Base-by-base conservation (phyloP, 2,329 filamentous ascomycete genomes). In the Talaromyces sp. region DNA sequence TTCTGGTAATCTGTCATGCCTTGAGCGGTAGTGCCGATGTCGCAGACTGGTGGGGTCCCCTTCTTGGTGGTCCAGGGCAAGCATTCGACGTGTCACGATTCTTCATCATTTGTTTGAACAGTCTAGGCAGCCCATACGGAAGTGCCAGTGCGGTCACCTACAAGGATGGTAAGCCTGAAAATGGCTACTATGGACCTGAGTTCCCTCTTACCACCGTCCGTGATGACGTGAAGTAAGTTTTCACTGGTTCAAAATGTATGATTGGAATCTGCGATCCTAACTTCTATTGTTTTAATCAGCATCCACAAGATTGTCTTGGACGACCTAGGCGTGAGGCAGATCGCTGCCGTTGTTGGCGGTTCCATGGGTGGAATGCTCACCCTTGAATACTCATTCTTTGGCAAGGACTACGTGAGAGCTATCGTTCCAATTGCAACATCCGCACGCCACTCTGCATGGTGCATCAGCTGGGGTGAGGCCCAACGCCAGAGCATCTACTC, bases 201-300 rank as follows among this genome's bases (percentile, higher is more conserved):
- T 99, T 99, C 63, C 94, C 94, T 42, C 77, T 99, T 58, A 97
- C 94, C 1, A 97, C 94, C 0, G 90, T 99, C 58, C 82, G 93
- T 61, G 94, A 99, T 70, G 94, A 99, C 76, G 93, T 97, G 48
- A 91, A 89, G 89, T 94, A 76, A 77, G 88, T 58, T 39, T 8
- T 14, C 2, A 14, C 17, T 33, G 9, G 29, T 1, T 29, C 9
- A 33, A 4, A 30, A 20, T 2, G 5, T n/a, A 13, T 14, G 4
- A 13, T 4, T 33, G 27, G 8, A 14, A 3, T 5, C 32, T 16
- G 11, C 11, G 8, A 32, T 30, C 41, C 46, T 41, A 33, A 41
- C 27, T 16, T n/a, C 36, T 29, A 36, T 27, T 42, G 16, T 16
- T 39, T 16, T 5, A 6, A 24, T 39, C 58, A 80, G 77, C 41